Evolutionary conservation across 2,329 filamentous ascomycete species (phyloP).

Genomic region (Penicillium sp.): DNA sequence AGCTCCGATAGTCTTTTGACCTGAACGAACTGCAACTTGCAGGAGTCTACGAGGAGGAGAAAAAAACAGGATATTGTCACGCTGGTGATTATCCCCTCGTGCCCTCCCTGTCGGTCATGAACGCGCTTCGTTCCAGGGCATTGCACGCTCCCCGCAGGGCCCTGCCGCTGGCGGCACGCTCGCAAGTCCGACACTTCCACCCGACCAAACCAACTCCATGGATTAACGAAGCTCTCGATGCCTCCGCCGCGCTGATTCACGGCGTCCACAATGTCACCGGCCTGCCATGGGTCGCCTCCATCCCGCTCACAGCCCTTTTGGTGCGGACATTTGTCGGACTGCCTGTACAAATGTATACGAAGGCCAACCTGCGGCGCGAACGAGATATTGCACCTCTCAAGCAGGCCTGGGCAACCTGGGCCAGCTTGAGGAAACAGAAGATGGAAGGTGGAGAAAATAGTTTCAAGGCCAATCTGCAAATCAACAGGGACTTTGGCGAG

Average conservation of each 20-base stretch:
- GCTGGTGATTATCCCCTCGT: background rate
- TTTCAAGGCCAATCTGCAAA: background rate
- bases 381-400: slow-evolving; percentile 47
- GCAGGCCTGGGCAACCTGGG: slow-evolving; percentile 34
- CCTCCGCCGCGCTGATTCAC: slow-evolving; percentile 51
- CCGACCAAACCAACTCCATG: slow-evolving; percentile 46
- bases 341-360: slow-evolving; percentile 50
- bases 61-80: background rate
- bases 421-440: background rate
- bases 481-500: background rate
- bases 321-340: slow-evolving; percentile 52
- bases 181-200: slow-evolving; percentile 52
- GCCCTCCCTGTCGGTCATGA: slow-evolving; percentile 9
- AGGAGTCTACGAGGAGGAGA: background rate
- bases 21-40: background rate
- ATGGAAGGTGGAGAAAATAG: background rate
- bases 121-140: slow-evolving; percentile 9
- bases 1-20: background rate
- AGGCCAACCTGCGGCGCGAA: slow-evolving; percentile 42
- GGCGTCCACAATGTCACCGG: slow-evolving; percentile 52
- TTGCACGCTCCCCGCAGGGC: slow-evolving; percentile 3
- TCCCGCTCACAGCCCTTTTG: slow-evolving; percentile 57
- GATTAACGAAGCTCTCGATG: slow-evolving; percentile 46
- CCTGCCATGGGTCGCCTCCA: slow-evolving; percentile 56
- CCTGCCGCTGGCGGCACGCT: slow-evolving; percentile 11